Base-by-base conservation (phyloP, 2,329 filamentous ascomycete species). In the Fusarium beomiforme region DNA sequence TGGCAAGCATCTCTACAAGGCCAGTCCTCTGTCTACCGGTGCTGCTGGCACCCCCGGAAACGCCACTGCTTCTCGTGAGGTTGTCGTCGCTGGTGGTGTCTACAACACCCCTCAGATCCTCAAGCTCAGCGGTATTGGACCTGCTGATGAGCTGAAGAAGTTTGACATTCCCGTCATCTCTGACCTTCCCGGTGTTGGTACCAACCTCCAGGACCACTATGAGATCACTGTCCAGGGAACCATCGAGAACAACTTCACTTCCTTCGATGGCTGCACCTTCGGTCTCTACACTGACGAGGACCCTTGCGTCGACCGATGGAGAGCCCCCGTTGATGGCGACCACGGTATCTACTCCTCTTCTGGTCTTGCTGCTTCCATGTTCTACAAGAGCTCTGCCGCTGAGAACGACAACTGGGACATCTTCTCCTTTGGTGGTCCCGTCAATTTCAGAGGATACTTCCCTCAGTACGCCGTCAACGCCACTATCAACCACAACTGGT, bases 191-290 rank as follows among this genome's bases (percentile, higher is more conserved):
- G 88, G 87, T 36, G 87, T 91, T 6, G 89, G 89, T 33, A 84
- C 81, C 37, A 89, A 90, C 77, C 80, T 91, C 8, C 84, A 88
- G 75, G 88, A 91, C 70, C 86, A 86, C 51, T 85, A 85, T 70
- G 86, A 73, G 41, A 71, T 71, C 31, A 64, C 75, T 9, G 78
- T 85, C 26, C 77, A 81, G 23, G 78, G 77, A 21, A 73, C 72
- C 21, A 21, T 59, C 3, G 36, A 70, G 5, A 46, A 68, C 12
- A 71, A 80, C 70, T 80, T 79, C 23, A 67, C 74, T 2, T 51
- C 73, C 0, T 77, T 76, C 12, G 72, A 77, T 1, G 76, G 77
- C 17, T 82, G 78, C 64, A 82, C 75, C 1, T 81, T 79, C 34
- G 72, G 70, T 46, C 73, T 74, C 1, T 59, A 73, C 49, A 77